Percentiles rank a stretch among this genome's conserved stretches.
phyloP scores from a whole-genome alignment of 208 protist genomes.

The Leptomonas pyrrhocoris region DNA sequence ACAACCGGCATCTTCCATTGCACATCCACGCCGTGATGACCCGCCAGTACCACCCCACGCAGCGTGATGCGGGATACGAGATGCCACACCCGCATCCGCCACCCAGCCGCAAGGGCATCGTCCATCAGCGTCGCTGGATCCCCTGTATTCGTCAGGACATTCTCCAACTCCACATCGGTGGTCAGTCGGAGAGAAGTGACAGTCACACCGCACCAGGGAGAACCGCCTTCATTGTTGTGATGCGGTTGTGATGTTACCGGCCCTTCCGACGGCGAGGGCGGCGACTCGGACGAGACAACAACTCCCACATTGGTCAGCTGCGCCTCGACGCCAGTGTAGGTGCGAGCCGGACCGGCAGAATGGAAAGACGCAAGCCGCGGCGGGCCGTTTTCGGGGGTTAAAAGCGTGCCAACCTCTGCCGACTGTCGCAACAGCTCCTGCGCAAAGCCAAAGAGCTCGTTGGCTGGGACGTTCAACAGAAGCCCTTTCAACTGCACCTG shows the following conservation, averaged over 20 bases:
- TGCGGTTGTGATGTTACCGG: no score
- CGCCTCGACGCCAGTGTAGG: slow-evolving; percentile 23
- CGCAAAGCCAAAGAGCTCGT: slow-evolving; percentile 16
- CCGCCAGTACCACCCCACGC: slow-evolving; percentile 12
- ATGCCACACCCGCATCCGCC: slow-evolving; percentile 30
- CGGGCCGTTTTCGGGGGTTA: neutral
- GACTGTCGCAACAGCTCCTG: slow-evolving; percentile 19
- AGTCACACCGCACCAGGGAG: slow-evolving; percentile 11
- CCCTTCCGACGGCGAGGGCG: neutral
- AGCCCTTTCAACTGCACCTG: slow-evolving; percentile 9
- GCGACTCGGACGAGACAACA: slow-evolving; percentile 4
- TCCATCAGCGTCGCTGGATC: slow-evolving; percentile 22
- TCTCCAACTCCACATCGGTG: slow-evolving; percentile 15
- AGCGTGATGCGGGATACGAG: neutral
- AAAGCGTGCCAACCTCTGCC: slow-evolving; percentile 1
- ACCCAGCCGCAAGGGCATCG: slow-evolving; percentile 4
- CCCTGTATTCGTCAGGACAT: slow-evolving; percentile 13
- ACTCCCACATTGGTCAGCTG: slow-evolving; percentile 15
- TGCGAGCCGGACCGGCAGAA: slow-evolving; percentile 2
- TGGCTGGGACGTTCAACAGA: slow-evolving; percentile 14
- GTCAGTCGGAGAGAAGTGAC: slow-evolving; percentile 4
- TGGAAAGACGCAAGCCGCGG: neutral
- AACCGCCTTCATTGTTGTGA: neutral
- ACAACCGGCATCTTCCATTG: slow-evolving; percentile 16
- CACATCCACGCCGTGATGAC: neutral